These are phyloP conservation scores for Diplocarpon mali DNA, from an alignment of 2,329 filamentous ascomycete genomes.

Conservation along the genomic window DNA sequence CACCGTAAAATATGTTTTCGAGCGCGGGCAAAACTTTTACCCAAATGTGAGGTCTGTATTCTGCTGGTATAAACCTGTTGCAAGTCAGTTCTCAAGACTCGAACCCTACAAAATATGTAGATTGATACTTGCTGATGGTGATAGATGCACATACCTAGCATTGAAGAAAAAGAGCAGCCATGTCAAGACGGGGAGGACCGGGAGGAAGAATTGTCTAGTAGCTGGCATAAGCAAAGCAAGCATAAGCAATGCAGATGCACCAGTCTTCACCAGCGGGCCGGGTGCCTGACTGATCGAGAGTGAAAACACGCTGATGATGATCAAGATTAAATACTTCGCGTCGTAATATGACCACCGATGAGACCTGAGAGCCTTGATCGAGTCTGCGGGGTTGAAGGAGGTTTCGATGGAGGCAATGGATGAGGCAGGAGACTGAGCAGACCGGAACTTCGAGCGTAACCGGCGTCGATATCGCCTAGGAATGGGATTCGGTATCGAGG, in stretches of 20 bases:
- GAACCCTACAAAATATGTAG: conserved; percentile 1
- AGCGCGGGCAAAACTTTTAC: conserved; percentile 87
- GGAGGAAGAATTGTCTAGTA: conserved; percentile 84
- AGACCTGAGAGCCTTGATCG: conserved; percentile 60
- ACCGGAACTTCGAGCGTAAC: conserved; percentile 58
- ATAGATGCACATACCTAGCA: conserved; percentile 48
- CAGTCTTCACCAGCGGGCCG: conserved; percentile 67
- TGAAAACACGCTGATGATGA: conserved; percentile 68
- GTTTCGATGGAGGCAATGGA: conserved; percentile 68
- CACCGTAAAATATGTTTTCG: conserved; percentile 93
- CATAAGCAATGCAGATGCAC: conserved; percentile 55
- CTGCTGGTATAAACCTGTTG: conserved; percentile 73
- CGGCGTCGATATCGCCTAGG: conserved; percentile 56
- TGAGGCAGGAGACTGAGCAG: conserved; percentile 54
- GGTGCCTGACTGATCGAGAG: conserved; percentile 70
- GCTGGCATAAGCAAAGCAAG: conserved; percentile 68
- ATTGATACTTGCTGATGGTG: background rate
- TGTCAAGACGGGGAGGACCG: conserved; percentile 71
- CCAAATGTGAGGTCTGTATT: conserved; percentile 89
- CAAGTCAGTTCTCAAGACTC: conserved; percentile 10
- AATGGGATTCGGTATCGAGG: conserved; percentile 39
- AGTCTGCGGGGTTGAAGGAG: conserved; percentile 72
- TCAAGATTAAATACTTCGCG: conserved; percentile 69
- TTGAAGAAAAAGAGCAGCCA: conserved; percentile 83
- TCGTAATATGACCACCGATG: conserved; percentile 78